A percentile compares a stretch with the other conserved stretches of the same genome.
These are phyloP conservation scores for Lipomyces chichibuensis DNA, from an alignment of 805 yeast genomes.

Conservation along the genomic window DNA sequence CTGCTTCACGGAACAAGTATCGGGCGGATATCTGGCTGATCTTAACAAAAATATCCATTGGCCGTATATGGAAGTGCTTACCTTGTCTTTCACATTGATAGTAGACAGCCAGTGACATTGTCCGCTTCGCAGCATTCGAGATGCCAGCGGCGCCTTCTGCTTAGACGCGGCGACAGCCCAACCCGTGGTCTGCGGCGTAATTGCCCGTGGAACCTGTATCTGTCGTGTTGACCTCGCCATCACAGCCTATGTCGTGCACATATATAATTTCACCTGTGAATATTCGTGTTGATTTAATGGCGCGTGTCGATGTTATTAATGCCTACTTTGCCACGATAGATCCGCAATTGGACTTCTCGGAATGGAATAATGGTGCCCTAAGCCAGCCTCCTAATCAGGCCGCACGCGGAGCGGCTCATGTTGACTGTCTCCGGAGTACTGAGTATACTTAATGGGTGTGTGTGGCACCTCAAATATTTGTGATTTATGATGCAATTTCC, in stretches of 20 bases:
- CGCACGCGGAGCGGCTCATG: not conserved
- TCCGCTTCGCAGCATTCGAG: not conserved
- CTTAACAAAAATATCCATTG: not conserved
- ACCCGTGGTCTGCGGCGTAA: not conserved
- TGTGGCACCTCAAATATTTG: too few relatives aligned
- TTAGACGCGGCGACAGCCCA: not conserved
- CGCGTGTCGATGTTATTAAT: not conserved
- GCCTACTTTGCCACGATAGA: not conserved
- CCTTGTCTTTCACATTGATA: not conserved
- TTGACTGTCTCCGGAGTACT: too few relatives aligned
- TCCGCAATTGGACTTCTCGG: not conserved
- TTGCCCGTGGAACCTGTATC: not conserved
- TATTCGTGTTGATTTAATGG: not conserved
- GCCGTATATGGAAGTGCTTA: not conserved
- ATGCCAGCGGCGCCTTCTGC: not conserved
- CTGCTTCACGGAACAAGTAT: not conserved
- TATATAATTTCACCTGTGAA: not conserved
- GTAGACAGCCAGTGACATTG: not conserved
- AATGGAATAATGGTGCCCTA: too few relatives aligned
- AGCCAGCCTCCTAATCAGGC: not conserved
- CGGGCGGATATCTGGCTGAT: not conserved
- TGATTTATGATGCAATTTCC: too few relatives aligned
- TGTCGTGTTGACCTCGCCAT: not conserved
- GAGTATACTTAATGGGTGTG: too few relatives aligned
- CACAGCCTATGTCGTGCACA: not conserved